phyloP scores from a whole-genome alignment of 2,329 filamentous ascomycete species.

The Cercospora sp. region DNA sequence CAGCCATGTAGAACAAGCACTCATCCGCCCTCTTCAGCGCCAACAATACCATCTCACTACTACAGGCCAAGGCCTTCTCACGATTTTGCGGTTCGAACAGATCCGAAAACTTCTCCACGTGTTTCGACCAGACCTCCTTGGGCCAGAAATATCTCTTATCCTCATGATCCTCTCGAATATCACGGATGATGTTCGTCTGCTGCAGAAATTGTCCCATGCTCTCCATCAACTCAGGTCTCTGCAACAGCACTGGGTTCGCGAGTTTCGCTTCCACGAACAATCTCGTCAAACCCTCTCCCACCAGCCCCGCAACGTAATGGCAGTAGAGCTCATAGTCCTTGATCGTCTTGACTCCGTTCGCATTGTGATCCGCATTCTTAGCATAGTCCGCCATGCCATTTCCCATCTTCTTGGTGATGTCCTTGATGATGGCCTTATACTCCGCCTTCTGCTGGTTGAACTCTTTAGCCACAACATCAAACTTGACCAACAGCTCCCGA shows the following conservation, averaged over 20 bases:
- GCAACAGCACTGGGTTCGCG: slow-evolving; percentile 79
- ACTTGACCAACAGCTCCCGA: slow-evolving; percentile 85
- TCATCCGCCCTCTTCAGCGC: slow-evolving; percentile 84
- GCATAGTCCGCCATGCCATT: slow-evolving; percentile 98
- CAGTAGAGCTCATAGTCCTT: slow-evolving; percentile 95
- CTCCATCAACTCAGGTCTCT: slow-evolving; percentile 78
- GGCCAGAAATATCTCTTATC: slow-evolving; percentile 93
- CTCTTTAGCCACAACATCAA: slow-evolving; percentile 81
- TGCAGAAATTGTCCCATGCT: slow-evolving; percentile 98
- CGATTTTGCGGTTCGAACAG: slow-evolving; percentile 80
- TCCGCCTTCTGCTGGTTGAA: slow-evolving; percentile 82
- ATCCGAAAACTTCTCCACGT: slow-evolving; percentile 86
- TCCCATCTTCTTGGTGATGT: slow-evolving; percentile 92
- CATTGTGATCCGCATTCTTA: slow-evolving; percentile 70
- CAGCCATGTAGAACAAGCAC: slow-evolving; percentile 96
- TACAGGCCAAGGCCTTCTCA: slow-evolving; percentile 76
- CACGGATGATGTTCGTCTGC: slow-evolving; percentile 98
- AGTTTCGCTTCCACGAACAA: slow-evolving; percentile 85
- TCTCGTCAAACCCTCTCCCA: slow-evolving; percentile 87
- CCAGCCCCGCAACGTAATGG: slow-evolving; percentile 97
- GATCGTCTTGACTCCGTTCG: slow-evolving; percentile 76
- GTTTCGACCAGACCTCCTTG: slow-evolving; percentile 93
- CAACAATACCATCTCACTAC: slow-evolving; percentile 91
- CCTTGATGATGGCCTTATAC: slow-evolving; percentile 84
- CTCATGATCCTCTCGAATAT: slow-evolving; percentile 84